Conservation (phyloP, 1,139 yeast species). For the Diutina rugosa region DNA sequence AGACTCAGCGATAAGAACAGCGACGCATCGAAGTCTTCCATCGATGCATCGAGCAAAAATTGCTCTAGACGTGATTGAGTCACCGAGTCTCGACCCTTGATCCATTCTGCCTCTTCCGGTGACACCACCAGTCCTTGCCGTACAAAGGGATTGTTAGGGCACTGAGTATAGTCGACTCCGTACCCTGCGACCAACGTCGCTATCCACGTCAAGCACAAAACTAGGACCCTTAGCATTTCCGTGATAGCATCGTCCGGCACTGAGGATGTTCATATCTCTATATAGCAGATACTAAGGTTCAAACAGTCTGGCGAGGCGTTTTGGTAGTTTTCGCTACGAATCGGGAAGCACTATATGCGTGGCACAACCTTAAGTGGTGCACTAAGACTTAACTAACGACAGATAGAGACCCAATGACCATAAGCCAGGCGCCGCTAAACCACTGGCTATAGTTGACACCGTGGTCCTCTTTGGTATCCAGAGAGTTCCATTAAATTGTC, state of each 20-base stretch:
- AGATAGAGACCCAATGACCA: too few species aligned
- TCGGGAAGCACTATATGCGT: neutral
- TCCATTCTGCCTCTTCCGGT: neutral
- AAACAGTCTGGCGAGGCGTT: neutral
- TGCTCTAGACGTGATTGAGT: slow-evolving; percentile 20
- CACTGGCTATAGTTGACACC: too few species aligned
- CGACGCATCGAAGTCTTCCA: slow-evolving; percentile 21
- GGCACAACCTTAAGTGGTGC: neutral
- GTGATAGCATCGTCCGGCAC: neutral
- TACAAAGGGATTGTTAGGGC: neutral
- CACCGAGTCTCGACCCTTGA: slow-evolving; percentile 13
- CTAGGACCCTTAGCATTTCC: neutral
- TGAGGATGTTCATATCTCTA: neutral
- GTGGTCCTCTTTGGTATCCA: too few species aligned
- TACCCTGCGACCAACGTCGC: neutral
- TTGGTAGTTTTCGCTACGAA: neutral
- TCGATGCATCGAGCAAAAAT: slow-evolving; percentile 22
- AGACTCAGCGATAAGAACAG: slow-evolving; percentile 16
- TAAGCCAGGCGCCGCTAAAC: too few species aligned
- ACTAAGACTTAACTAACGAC: neutral
- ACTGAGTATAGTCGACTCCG: neutral
- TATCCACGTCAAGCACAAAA: neutral
- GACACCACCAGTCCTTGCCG: neutral
- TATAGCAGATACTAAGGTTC: neutral
- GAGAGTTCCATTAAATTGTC: too few species aligned